Percentiles rank a stretch among this genome's conserved stretches.
phyloP scores from a whole-genome alignment of 495 filamentous ascomycete genomes.

The Lasiosphaeria hispida region DNA sequence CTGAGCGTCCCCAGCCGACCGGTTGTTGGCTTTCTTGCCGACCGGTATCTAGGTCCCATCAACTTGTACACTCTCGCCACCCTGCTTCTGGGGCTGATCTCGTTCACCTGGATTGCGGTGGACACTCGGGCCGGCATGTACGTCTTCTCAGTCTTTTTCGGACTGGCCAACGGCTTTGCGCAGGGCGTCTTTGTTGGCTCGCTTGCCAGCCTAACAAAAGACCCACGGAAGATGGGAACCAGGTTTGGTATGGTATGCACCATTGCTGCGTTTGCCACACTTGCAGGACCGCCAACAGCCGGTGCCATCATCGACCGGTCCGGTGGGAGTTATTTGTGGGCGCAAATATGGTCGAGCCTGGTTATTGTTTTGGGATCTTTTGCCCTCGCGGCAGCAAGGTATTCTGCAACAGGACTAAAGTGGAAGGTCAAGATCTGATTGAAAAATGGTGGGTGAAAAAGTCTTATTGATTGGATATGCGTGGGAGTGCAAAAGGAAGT shows the following conservation, averaged over 20 bases:
- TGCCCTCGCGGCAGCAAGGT: slow-evolving; percentile 18
- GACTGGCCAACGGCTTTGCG: slow-evolving; percentile 37
- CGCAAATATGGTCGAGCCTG: slow-evolving; percentile 42
- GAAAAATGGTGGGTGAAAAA: not conserved
- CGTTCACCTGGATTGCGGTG: slow-evolving; percentile 43
- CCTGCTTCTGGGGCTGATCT: slow-evolving; percentile 29
- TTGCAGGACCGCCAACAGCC: slow-evolving; percentile 44
- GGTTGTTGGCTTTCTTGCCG: slow-evolving; percentile 39
- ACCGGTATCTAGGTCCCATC: slow-evolving; percentile 39
- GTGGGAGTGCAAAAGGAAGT: too few species aligned
- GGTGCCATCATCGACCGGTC: slow-evolving; percentile 43
- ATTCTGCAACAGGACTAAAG: slow-evolving; percentile 22
- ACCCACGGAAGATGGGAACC: slow-evolving; percentile 43
- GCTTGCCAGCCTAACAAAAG: slow-evolving; percentile 39
- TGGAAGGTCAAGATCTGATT: slow-evolving; percentile 30
- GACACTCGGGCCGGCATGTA: slow-evolving; percentile 38
- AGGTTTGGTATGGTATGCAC: slow-evolving; percentile 47
- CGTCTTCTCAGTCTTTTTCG: slow-evolving; percentile 41
- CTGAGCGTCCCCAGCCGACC: slow-evolving; percentile 39
- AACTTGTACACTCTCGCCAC: slow-evolving; percentile 35
- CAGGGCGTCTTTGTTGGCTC: slow-evolving; percentile 39
- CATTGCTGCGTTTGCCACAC: slow-evolving; percentile 37
- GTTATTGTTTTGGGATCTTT: slow-evolving; percentile 32
- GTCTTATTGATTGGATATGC: too few species aligned
- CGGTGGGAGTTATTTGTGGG: slow-evolving; percentile 36